Evolutionary conservation across 2,329 filamentous ascomycete species (phyloP), one percentile per base, ranked within the genome.

Genomic region (Colletotrichum ledebouriae): DNA sequence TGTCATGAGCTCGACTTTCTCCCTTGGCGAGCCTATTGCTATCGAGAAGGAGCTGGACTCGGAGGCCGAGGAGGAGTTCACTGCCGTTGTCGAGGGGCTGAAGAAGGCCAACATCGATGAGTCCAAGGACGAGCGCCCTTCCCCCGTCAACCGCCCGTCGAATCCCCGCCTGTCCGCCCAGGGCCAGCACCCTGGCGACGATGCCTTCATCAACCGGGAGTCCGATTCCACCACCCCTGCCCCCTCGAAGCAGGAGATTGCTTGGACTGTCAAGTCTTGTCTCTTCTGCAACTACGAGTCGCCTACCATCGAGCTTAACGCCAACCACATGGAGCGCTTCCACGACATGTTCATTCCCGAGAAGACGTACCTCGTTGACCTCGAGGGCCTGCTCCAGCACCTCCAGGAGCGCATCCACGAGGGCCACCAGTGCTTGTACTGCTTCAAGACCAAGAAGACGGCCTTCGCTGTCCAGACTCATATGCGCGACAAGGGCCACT

Each of bases 261-360:
- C 76, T 12, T 76, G 84, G 77, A 77, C 87, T 42, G 73, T 87
- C 74, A 78, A 81, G 77, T 79, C 84, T 7, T 99, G 96, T 77
- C 84, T 99, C 15, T 98, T 99, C 85, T 99, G 96, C 85, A 97
- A 96, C 79, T 92, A 92, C 75, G 85, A 91, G 57, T 97, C 94
- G 0, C 89, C 93, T 0, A 92, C 88, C 12, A 82, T 94, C 6
- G 81, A 88, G n/a, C 83, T 94, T 37, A 98, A 94, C 75, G 84
- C 94, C 39, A 83, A 89, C 46, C 96, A 99, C 77, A 99, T 99
- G 96, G 90, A 92, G 77, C 92, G 93, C 69, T 90, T 91, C 74
- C 96, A 99, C 77, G 94, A 95, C 82, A 94, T 98, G 89, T 98
- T 98, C 79, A 91, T 99, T 70, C 96, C 96, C 0, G 96, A 99